Percentiles rank a stretch among this genome's conserved stretches.
These are phyloP conservation scores for Ceratocystis diversiconidia DNA, from an alignment of 2,329 filamentous ascomycete species.

Conservation along the genomic window DNA sequence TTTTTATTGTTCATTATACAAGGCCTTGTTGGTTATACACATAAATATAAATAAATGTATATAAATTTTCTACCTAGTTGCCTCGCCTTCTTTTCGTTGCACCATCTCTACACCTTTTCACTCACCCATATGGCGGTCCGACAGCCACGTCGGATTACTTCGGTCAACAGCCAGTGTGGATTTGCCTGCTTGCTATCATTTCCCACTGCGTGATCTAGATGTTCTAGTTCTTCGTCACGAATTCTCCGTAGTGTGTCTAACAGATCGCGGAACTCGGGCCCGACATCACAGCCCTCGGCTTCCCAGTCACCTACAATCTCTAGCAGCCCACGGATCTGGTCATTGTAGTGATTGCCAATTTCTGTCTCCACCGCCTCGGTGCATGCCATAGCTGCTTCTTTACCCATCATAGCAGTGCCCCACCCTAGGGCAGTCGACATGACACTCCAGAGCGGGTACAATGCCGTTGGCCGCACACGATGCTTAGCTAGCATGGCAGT, in stretches of 20 bases:
- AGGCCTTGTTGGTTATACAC: slow-evolving; percentile 4
- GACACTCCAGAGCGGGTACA: slow-evolving; percentile 80
- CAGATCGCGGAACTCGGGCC: slow-evolving; percentile 60
- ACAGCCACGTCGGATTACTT: slow-evolving; percentile 79
- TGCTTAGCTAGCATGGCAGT: slow-evolving; percentile 71
- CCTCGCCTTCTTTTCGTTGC: not conserved
- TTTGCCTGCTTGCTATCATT: slow-evolving; percentile 82
- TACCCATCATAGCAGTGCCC: slow-evolving; percentile 75
- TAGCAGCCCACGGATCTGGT: slow-evolving; percentile 68
- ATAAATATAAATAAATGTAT: slow-evolving; percentile 8
- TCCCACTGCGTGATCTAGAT: slow-evolving; percentile 86
- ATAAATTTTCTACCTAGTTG: not conserved
- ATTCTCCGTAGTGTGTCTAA: slow-evolving; percentile 65
- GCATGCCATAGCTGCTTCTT: slow-evolving; percentile 95
- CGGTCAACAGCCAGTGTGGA: slow-evolving; percentile 79
- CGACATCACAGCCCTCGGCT: slow-evolving; percentile 61
- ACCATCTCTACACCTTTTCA: slow-evolving; percentile 44
- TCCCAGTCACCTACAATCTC: slow-evolving; percentile 70
- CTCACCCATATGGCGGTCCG: slow-evolving; percentile 85
- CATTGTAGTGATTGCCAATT: slow-evolving; percentile 91
- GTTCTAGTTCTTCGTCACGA: slow-evolving; percentile 90
- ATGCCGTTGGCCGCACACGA: slow-evolving; percentile 77
- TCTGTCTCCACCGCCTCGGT: slow-evolving; percentile 98
- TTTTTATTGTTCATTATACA: not conserved
- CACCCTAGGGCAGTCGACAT: slow-evolving; percentile 74